Conservation (phyloP, 257 asterid species). For the Eucommia ulmoides region DNA sequence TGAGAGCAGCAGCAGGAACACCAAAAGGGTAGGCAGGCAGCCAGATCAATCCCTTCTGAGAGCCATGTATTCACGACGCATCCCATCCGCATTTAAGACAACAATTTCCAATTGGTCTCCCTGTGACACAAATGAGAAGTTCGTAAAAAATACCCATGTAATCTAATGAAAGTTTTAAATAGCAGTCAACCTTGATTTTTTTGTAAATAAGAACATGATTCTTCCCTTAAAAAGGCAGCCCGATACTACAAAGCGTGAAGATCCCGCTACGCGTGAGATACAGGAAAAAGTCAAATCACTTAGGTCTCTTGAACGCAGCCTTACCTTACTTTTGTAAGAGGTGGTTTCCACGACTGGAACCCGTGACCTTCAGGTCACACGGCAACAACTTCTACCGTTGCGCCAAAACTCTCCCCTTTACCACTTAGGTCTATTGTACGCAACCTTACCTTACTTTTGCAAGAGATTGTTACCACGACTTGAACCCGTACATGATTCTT, state of each 20-base stretch:
- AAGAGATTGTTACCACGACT: no score
- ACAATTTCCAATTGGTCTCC: slow-evolving; percentile 76
- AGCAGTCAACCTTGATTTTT: neutral
- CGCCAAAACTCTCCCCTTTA: no score
- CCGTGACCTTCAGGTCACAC: no score
- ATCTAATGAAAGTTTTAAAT: no score
- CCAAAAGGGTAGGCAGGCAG: neutral
- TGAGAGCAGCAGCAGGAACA: neutral
- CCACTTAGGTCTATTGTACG: no score
- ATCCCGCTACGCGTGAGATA: neutral
- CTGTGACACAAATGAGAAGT: slow-evolving; percentile 18
- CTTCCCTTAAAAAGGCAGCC: neutral
- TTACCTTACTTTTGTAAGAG: no score
- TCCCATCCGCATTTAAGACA: slow-evolving; percentile 46
- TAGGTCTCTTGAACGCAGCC: no score
- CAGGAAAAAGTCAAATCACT: neutral
- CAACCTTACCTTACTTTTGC: no score
- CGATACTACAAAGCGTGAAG: neutral
- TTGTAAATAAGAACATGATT: neutral
- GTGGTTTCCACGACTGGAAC: no score
- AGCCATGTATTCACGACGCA: slow-evolving; percentile 51
- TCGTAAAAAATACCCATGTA: no score
- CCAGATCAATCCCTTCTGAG: slow-evolving; percentile 51
- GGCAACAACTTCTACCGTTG: no score
- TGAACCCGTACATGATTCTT: no score